A percentile compares a stretch with the other conserved stretches of the same genome.
Evolutionary conservation across 2,329 filamentous ascomycete genomes (phyloP).

Genomic region (Pyrenophora tritici-repentis): DNA sequence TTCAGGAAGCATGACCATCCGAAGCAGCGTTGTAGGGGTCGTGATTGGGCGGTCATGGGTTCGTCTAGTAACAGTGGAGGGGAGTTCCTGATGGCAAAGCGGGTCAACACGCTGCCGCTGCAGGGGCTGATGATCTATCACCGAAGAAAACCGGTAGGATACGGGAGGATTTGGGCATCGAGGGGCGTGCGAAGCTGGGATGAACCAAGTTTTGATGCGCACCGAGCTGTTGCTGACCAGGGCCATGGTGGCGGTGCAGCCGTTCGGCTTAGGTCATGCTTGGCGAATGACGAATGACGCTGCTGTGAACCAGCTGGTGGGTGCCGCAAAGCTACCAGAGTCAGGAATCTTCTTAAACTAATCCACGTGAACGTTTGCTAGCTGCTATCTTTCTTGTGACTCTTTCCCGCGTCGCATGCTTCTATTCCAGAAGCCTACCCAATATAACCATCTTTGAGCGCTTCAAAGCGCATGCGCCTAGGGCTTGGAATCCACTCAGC

Average conservation of each 20-base stretch:
- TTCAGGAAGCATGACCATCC: slow-evolving; percentile 22
- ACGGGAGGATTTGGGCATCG: slow-evolving; percentile 16
- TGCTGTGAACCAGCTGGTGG: slow-evolving; percentile 10
- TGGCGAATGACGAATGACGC: slow-evolving; percentile 16
- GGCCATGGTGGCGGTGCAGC: slow-evolving; percentile 17
- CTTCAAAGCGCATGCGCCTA: slow-evolving; percentile 32
- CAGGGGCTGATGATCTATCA: slow-evolving; percentile 35
- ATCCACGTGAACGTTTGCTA: slow-evolving; percentile 9
- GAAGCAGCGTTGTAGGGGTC: slow-evolving; percentile 6
- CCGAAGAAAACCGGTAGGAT: slow-evolving; percentile 17
- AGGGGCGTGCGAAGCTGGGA: slow-evolving; percentile 4
- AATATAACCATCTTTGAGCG: slow-evolving; percentile 24
- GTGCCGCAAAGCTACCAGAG: slow-evolving; percentile 8
- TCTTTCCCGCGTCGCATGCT: slow-evolving; percentile 7
- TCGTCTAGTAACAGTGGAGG: slow-evolving; percentile 10
- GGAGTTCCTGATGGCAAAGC: slow-evolving; percentile 36
- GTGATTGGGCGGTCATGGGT: slow-evolving; percentile 22
- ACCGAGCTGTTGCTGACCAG: slow-evolving; percentile 1
- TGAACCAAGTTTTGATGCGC: slow-evolving; percentile 11
- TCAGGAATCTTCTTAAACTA: slow-evolving; percentile 12
- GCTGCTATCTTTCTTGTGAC: slow-evolving; percentile 12
- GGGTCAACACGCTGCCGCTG: slow-evolving; percentile 39
- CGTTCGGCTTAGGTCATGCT: slow-evolving; percentile 6
- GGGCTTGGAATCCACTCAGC: slow-evolving; percentile 26
- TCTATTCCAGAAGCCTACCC: background rate